Conservation (phyloP, 345 rosid genomes). For the Syzygium grande region DNA sequence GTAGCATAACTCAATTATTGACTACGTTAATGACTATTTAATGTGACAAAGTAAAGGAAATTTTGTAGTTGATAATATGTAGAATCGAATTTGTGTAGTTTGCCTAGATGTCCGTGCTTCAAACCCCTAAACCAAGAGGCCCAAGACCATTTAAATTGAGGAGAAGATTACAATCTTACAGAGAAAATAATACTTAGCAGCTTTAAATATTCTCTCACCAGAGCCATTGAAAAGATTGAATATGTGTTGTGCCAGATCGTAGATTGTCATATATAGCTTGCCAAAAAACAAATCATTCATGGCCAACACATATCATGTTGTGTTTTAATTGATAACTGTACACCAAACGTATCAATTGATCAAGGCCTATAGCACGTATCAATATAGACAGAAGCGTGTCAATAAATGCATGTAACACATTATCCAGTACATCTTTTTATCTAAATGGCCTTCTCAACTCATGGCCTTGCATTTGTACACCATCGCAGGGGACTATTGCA, state of each 20-base stretch:
- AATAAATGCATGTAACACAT: neutral
- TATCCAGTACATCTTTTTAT: neutral
- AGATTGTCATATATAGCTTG: neutral
- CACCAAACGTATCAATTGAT: neutral
- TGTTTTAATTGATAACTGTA: neutral
- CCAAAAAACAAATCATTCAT: neutral
- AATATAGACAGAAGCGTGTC: neutral
- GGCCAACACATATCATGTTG: neutral
- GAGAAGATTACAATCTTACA: neutral
- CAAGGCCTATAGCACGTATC: neutral
- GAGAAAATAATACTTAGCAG: neutral
- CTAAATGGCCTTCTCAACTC: neutral
- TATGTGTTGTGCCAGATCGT: neutral
- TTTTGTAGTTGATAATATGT: neutral
- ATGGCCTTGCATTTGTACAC: neutral
- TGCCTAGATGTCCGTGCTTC: neutral
- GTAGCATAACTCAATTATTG: neutral
- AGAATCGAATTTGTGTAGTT: neutral
- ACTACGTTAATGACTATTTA: neutral
- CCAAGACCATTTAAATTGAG: neutral
- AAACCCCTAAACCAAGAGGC: neutral
- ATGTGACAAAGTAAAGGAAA: neutral
- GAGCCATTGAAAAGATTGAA: neutral
- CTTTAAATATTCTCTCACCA: neutral
- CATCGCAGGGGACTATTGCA: neutral